Percentiles rank a stretch among this genome's conserved stretches.
These are phyloP conservation scores for Melanomma pulvis-pyrius DNA, from an alignment of 495 filamentous ascomycete species.

Conservation along the genomic window DNA sequence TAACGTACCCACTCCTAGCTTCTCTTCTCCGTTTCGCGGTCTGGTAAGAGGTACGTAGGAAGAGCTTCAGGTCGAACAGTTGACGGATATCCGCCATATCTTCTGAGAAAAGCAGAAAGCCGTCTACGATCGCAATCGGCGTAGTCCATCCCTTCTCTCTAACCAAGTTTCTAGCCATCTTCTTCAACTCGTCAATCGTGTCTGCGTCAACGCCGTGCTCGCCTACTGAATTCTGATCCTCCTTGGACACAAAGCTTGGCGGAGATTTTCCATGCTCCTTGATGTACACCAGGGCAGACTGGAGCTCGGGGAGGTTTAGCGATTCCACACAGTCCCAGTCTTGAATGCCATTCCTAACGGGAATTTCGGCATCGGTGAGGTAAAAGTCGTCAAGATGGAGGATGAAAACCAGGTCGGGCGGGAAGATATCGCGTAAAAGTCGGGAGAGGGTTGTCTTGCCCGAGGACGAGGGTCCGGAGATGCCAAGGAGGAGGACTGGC, in stretches of 20 bases:
- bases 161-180: conserved; percentile 17
- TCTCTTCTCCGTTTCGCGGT: conserved; percentile 69
- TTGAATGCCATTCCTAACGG: conserved; percentile 58
- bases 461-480: conserved; percentile 54
- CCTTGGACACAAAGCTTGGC: conserved; percentile 65
- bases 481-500: conserved; percentile 63
- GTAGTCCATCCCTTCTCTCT: conserved; percentile 25
- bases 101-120: conserved; percentile 74
- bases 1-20: conserved; percentile 81
- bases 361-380: conserved; percentile 69
- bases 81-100: conserved; percentile 51
- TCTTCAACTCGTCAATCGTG: conserved; percentile 49
- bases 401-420: conserved; percentile 62
- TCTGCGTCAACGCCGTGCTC: conserved; percentile 50
- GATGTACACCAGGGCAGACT: conserved; percentile 63
- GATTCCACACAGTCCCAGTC: conserved; percentile 88
- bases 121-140: conserved; percentile 68
- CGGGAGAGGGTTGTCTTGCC: conserved; percentile 52
- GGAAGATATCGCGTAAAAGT: conserved; percentile 46
- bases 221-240: conserved; percentile 72
- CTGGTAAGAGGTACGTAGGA: conserved; percentile 65
- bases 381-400: conserved; percentile 96
- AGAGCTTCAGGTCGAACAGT: conserved; percentile 71
- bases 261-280: conserved; percentile 66
- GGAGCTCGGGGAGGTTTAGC: conserved; percentile 67